Percentiles rank a stretch among this genome's conserved stretches.
Evolutionary conservation across 1,284 basidiomycete genomes (phyloP).

Genomic region (Marasmius oreades): DNA sequence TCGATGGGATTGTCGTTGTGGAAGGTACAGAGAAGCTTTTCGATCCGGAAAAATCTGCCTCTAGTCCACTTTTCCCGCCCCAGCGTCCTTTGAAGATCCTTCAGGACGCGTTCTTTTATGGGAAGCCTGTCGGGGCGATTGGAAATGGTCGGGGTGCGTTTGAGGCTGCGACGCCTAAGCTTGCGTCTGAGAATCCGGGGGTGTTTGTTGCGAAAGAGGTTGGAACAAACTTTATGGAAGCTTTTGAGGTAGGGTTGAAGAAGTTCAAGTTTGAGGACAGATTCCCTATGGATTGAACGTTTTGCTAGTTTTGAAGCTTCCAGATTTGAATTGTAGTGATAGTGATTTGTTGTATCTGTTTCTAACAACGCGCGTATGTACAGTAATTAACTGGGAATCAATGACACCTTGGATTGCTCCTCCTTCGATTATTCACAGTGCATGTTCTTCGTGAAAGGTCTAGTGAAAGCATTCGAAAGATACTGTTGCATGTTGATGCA

Average conservation of each 20-base stretch:
- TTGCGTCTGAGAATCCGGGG: background rate
- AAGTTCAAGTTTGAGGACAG: slow-evolving; percentile 10
- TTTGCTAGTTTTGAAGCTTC: no score
- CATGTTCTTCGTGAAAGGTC: no score
- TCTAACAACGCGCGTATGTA: no score
- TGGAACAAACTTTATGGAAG: background rate
- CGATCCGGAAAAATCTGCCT: slow-evolving; percentile 3
- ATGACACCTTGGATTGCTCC: no score
- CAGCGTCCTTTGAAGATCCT: slow-evolving; percentile 6
- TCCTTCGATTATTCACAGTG: no score
- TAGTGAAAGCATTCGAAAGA: no score
- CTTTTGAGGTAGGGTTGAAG: slow-evolving; percentile 9
- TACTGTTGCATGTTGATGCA: no score
- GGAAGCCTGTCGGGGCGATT: slow-evolving; percentile 3
- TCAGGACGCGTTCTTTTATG: slow-evolving; percentile 6
- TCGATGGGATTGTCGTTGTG: slow-evolving; percentile 7
- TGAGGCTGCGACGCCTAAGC: background rate
- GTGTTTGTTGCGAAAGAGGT: background rate
- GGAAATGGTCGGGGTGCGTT: background rate
- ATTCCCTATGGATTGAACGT: slow-evolving; percentile 9
- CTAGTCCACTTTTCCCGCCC: slow-evolving; percentile 1
- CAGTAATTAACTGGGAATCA: no score
- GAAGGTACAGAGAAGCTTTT: slow-evolving; percentile 6
- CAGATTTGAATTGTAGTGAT: no score
- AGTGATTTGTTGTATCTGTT: no score